Conservation (phyloP, 306 rosid species). For the Cicer arietinum region DNA sequence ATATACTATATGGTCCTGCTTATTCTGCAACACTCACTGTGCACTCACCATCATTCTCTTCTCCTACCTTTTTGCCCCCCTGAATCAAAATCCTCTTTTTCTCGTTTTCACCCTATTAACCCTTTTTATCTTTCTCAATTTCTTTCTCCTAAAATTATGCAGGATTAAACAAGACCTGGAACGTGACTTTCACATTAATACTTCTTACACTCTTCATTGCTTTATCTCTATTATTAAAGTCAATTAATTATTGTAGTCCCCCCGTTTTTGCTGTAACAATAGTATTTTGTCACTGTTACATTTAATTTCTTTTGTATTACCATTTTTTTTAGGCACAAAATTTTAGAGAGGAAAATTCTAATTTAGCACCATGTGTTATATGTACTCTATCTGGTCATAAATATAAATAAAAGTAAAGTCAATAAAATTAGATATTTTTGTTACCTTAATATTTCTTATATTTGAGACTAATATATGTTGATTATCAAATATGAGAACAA, state of each 20-base stretch:
- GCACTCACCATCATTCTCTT: slow-evolving; percentile 44
- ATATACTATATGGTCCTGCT: background rate
- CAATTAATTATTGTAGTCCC: background rate
- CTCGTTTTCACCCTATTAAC: background rate
- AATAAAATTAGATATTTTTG: no score
- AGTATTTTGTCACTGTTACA: background rate
- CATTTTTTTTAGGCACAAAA: no score
- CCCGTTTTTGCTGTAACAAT: background rate
- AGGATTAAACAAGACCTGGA: background rate
- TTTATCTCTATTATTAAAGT: background rate
- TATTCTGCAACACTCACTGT: slow-evolving; percentile 41
- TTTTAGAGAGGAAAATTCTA: no score
- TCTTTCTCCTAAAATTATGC: background rate
- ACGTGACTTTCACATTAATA: background rate
- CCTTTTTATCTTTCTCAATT: no score
- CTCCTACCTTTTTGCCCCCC: slow-evolving; percentile 54
- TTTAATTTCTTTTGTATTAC: background rate
- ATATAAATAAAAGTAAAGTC: no score
- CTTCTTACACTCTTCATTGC: background rate
- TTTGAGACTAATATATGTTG: no score
- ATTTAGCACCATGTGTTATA: no score
- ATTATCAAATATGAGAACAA: no score
- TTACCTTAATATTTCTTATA: no score
- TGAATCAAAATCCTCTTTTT: slow-evolving; percentile 17
- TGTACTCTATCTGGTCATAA: no score